phyloP scores from a whole-genome alignment of 2,329 filamentous ascomycete genomes.

The Decorospora gaudefroyi region DNA sequence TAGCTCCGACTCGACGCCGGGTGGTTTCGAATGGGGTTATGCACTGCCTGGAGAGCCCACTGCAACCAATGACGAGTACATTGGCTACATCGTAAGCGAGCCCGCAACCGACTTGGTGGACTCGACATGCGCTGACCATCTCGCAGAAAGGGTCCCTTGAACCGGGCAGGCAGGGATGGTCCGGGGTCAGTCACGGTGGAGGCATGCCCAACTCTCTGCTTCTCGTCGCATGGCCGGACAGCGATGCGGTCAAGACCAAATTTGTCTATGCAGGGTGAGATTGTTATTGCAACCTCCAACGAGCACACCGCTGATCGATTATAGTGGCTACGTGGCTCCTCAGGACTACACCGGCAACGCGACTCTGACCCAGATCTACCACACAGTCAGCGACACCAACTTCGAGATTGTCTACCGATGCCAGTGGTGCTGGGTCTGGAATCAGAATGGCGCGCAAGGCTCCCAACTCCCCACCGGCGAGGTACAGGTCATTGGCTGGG shows the following conservation, averaged over 20 bases:
- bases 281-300: too few species aligned
- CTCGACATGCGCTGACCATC: slow-evolving; percentile 15
- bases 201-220: slow-evolving; percentile 46
- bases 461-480: slow-evolving; percentile 45
- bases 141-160: slow-evolving; percentile 37
- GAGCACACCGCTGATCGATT: slow-evolving; percentile 13
- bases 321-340: slow-evolving; percentile 62
- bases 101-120: not conserved
- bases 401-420: slow-evolving; percentile 70
- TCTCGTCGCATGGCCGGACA: slow-evolving; percentile 41
- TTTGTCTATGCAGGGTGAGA: slow-evolving; percentile 41
- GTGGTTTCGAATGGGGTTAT: slow-evolving; percentile 45
- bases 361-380: slow-evolving; percentile 64
- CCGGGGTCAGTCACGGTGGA: slow-evolving; percentile 45
- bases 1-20: slow-evolving; percentile 32
- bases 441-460: slow-evolving; percentile 49
- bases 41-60: slow-evolving; percentile 34
- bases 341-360: slow-evolving; percentile 65
- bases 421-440: slow-evolving; percentile 54
- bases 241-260: slow-evolving; percentile 35
- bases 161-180: slow-evolving; percentile 40
- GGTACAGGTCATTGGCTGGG: slow-evolving; percentile 60
- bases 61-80: slow-evolving; percentile 42
- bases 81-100: slow-evolving; percentile 44
- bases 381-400: slow-evolving; percentile 60